These are phyloP conservation scores for Diaporthe batatas DNA, from an alignment of 2,329 filamentous ascomycete species.

Conservation along the genomic window DNA sequence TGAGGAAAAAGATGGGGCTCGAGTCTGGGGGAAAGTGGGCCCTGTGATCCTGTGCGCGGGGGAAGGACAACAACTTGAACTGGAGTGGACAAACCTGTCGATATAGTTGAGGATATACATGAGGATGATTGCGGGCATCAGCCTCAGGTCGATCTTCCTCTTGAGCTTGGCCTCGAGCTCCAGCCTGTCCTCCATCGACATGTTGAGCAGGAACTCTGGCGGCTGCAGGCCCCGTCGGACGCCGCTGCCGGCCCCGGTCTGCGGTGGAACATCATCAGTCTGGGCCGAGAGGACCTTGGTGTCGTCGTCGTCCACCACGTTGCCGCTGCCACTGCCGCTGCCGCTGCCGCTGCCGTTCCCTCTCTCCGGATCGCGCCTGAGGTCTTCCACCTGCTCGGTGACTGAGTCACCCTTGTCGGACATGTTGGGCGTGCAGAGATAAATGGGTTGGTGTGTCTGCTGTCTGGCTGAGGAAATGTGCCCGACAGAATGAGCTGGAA, in stretches of 20 bases:
- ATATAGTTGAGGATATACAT: conserved; percentile 78
- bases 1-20: background rate
- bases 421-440: background rate
- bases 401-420: conserved; percentile 4
- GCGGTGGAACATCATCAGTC: background rate
- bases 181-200: conserved; percentile 61
- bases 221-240: conserved; percentile 43
- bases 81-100: conserved; percentile 52
- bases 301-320: background rate
- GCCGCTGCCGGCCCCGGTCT: conserved; percentile 21
- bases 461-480: background rate
- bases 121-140: conserved; percentile 72
- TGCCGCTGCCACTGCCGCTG: background rate
- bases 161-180: conserved; percentile 66
- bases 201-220: conserved; percentile 52
- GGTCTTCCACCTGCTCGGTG: conserved; percentile 12
- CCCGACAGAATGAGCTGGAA: no score
- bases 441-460: background rate
- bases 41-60: background rate
- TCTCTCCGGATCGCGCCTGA: background rate
- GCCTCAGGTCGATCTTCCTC: conserved; percentile 71
- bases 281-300: background rate
- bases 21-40: conserved; percentile 4
- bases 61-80: background rate
- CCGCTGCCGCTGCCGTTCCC: background rate